Conservation (phyloP, 179 eudicot species). For the Silene coronaria region DNA sequence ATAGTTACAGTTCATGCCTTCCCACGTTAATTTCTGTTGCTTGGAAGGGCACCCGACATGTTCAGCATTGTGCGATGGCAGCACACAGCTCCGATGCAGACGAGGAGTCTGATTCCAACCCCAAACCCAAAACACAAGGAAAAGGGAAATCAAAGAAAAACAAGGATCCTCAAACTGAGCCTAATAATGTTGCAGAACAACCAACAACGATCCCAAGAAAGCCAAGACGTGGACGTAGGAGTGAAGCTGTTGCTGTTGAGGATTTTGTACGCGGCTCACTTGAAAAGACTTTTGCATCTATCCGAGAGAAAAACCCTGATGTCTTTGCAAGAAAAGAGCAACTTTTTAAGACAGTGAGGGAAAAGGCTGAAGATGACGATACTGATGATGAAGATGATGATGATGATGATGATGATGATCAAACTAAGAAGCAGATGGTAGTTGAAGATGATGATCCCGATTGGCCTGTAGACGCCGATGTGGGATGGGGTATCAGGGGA, state of each 20-base stretch:
- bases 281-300: constrained; percentile 61
- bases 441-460: constrained; percentile 67
- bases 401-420: constrained; percentile 22
- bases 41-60: constrained; percentile 21
- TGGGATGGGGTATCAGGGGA: constrained; percentile 93
- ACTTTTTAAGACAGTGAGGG: constrained; percentile 41
- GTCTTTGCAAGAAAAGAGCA: constrained; percentile 37
- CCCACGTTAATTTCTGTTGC: constrained; percentile 19
- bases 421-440: constrained; percentile 29
- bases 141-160: constrained; percentile 32
- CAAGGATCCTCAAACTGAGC: constrained; percentile 26
- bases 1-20: constrained; percentile 6
- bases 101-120: constrained; percentile 26
- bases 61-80: constrained; percentile 32
- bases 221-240: constrained; percentile 74
- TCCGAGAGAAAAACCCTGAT: constrained; percentile 62
- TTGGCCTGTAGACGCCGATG: constrained; percentile 92
- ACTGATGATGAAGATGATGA: constrained; percentile 32
- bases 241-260: constrained; percentile 89
- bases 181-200: constrained; percentile 23
- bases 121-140: constrained; percentile 30
- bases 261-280: constrained; percentile 62
- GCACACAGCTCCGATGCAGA: constrained; percentile 26
- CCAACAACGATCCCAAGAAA: constrained; percentile 54
- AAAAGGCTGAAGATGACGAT: constrained; percentile 31